These are phyloP conservation scores for Calonectria ilicicola DNA, from an alignment of 2,329 filamentous ascomycete species.

Conservation along the genomic window DNA sequence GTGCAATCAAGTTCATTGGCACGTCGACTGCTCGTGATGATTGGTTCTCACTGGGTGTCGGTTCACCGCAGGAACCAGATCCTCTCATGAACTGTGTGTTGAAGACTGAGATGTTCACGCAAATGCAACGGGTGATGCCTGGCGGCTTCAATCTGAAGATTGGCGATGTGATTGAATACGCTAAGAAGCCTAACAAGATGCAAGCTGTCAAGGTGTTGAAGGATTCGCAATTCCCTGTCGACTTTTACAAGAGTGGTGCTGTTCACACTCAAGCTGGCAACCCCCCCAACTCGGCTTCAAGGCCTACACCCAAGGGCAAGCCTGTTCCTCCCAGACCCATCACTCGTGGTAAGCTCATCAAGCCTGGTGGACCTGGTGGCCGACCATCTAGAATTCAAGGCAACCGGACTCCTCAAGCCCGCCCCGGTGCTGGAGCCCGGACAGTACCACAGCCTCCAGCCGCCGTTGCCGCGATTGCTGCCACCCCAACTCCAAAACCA, in stretches of 20 bases:
- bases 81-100: conserved; percentile 93
- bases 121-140: conserved; percentile 83
- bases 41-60: conserved; percentile 94
- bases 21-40: conserved; percentile 88
- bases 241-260: conserved; percentile 93
- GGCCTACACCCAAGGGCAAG: conserved; percentile 88
- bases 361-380: conserved; percentile 87
- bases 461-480: conserved; percentile 42
- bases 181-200: conserved; percentile 96
- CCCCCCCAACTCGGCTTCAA: conserved; percentile 83
- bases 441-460: conserved; percentile 51
- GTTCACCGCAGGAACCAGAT: conserved; percentile 91
- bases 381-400: conserved; percentile 78
- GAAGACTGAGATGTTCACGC: conserved; percentile 97
- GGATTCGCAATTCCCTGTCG: conserved; percentile 80
- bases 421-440: conserved; percentile 52
- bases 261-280: conserved; percentile 91
- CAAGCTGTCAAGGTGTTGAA: conserved; percentile 90
- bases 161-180: conserved; percentile 88
- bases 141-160: conserved; percentile 87
- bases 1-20: conserved; percentile 89
- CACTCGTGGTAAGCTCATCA: conserved; percentile 91
- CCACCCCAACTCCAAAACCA: conserved; percentile 31
- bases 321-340: conserved; percentile 90
- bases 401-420: conserved; percentile 58